Conservation (phyloP, 2,329 filamentous ascomycete species). For the Capronia coronata region DNA sequence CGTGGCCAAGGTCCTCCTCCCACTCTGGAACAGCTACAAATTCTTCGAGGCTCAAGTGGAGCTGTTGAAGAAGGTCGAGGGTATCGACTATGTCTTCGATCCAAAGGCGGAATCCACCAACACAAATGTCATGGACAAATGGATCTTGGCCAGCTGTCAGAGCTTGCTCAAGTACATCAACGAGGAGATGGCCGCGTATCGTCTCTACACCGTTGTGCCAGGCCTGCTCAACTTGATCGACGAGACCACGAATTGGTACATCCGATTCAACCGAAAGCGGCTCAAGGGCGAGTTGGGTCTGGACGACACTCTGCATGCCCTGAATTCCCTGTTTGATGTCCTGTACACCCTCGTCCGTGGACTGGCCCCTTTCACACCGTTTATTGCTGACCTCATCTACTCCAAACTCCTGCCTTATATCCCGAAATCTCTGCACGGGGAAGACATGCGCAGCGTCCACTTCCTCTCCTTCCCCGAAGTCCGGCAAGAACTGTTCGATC, state of each 20-base stretch:
- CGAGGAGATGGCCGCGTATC: conserved; percentile 71
- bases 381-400: conserved; percentile 93
- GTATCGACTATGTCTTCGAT: conserved; percentile 66
- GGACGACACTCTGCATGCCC: conserved; percentile 78
- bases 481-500: conserved; percentile 78
- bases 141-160: conserved; percentile 82
- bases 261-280: conserved; percentile 77
- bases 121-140: conserved; percentile 82
- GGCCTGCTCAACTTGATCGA: conserved; percentile 72
- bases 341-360: conserved; percentile 81
- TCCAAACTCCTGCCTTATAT: conserved; percentile 74
- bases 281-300: conserved; percentile 80
- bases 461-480: conserved; percentile 89
- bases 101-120: conserved; percentile 64
- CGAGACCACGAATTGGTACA: conserved; percentile 90
- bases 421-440: conserved; percentile 59
- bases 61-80: conserved; percentile 78
- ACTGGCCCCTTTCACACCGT: conserved; percentile 90
- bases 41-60: conserved; percentile 81
- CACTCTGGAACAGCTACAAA: conserved; percentile 86
- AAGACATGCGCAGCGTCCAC: conserved; percentile 80
- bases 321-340: conserved; percentile 92
- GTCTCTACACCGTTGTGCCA: conserved; percentile 79
- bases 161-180: conserved; percentile 81
- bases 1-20: conserved; percentile 75